These are phyloP conservation scores for Phylloporus sp. DNA, from an alignment of 768 basidiomycete species.

Conservation along the genomic window DNA sequence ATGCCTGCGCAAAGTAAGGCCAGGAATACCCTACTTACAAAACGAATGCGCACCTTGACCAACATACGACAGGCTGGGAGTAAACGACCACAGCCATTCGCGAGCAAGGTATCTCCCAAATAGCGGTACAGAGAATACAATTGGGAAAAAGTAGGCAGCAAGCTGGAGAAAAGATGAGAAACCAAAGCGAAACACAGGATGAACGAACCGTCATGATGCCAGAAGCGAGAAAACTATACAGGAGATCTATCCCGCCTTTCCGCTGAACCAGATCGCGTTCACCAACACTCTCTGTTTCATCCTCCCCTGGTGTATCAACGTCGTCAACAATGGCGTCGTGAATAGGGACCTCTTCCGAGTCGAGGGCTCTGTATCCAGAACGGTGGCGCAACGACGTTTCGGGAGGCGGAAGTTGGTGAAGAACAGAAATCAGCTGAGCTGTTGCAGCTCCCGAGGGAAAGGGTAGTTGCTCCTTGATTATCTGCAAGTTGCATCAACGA, in stretches of 20 bases:
- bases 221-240: constrained; percentile 76
- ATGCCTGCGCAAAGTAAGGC: constrained; percentile 52
- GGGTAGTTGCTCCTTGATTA: constrained; percentile 88
- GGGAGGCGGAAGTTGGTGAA: constrained; percentile 74
- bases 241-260: constrained; percentile 74
- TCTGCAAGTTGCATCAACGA: constrained; percentile 40
- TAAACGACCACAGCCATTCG: constrained; percentile 92
- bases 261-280: constrained; percentile 53
- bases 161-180: constrained; percentile 46
- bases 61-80: constrained; percentile 87
- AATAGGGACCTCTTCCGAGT: constrained; percentile 32
- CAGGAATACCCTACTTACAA: background rate
- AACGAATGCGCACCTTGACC: constrained; percentile 62
- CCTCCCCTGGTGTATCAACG: constrained; percentile 12
- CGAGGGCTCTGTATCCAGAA: constrained; percentile 47
- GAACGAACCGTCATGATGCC: constrained; percentile 67
- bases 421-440: constrained; percentile 88
- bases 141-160: constrained; percentile 83
- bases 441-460: constrained; percentile 97
- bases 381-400: constrained; percentile 53
- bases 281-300: constrained; percentile 22
- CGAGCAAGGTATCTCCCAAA: constrained; percentile 81
- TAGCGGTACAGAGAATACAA: constrained; percentile 80
- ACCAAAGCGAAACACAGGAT: background rate
- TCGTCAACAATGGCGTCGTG: constrained; percentile 2